These are phyloP conservation scores for Cercophora newfieldiana DNA, from an alignment of 495 filamentous ascomycete genomes.

Conservation along the genomic window DNA sequence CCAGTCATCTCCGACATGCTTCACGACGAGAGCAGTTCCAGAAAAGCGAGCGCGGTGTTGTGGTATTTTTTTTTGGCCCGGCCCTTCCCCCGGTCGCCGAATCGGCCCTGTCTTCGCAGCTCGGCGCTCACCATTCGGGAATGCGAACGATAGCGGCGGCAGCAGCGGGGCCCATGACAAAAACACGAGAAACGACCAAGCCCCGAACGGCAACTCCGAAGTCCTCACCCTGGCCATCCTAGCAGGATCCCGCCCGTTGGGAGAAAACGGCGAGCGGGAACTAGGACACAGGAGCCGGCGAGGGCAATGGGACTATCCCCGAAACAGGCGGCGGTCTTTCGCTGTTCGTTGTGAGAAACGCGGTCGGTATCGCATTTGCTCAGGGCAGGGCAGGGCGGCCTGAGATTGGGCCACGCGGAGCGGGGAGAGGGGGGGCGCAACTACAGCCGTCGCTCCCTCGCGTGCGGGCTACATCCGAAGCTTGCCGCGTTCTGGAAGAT, in stretches of 20 bases:
- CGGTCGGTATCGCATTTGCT: neutral
- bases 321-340: too few relatives aligned
- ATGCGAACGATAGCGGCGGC: neutral
- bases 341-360: neutral
- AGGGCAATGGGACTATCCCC: too few relatives aligned
- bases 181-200: neutral
- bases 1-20: neutral
- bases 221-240: neutral
- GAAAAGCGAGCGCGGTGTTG: neutral
- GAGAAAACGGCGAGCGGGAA: neutral
- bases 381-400: neutral
- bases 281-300: neutral
- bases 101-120: too few relatives aligned
- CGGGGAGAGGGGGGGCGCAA: neutral
- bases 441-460: neutral
- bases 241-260: neutral
- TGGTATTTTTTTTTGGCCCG: neutral
- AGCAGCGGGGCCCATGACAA: neutral
- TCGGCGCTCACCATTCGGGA: neutral
- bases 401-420: neutral
- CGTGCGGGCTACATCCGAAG: constrained; percentile 5
- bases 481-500: constrained; percentile 9
- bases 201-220: neutral
- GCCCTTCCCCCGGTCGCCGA: neutral
- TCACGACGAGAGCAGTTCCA: neutral